These are phyloP conservation scores for Elsinoe perseae DNA, from an alignment of 2,329 filamentous ascomycete species.

Conservation along the genomic window DNA sequence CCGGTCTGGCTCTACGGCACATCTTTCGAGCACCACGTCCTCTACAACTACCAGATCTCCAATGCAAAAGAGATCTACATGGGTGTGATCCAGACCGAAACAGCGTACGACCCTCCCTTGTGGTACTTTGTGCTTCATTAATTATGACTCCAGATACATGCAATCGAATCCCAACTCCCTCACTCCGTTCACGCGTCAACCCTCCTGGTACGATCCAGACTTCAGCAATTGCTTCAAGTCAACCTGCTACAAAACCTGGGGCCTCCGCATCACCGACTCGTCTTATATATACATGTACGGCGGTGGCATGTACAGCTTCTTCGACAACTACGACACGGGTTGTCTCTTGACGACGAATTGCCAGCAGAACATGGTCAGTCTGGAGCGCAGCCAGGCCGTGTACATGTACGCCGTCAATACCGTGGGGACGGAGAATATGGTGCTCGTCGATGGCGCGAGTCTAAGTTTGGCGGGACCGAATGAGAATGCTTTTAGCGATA, in stretches of 20 bases:
- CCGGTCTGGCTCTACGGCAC: constrained; percentile 57
- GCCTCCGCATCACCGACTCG: constrained; percentile 62
- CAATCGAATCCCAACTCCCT: constrained; percentile 72
- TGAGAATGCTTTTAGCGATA: constrained; percentile 23
- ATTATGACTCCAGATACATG: constrained; percentile 45
- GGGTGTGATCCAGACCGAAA: constrained; percentile 80
- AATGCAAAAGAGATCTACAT: constrained; percentile 74
- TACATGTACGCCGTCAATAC: constrained; percentile 23
- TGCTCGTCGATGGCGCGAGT: constrained; percentile 24
- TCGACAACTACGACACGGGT: constrained; percentile 68
- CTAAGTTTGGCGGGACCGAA: constrained; percentile 23
- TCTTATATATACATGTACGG: constrained; percentile 62
- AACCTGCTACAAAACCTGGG: constrained; percentile 66
- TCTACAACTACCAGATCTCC: constrained; percentile 76
- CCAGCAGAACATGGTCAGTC: constrained; percentile 68
- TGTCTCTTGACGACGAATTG: constrained; percentile 62
- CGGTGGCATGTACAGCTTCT: constrained; percentile 73
- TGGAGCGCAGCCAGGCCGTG: constrained; percentile 42
- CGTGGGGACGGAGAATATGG: constrained; percentile 21
- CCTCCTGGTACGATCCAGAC: constrained; percentile 57
- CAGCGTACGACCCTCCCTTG: constrained; percentile 50
- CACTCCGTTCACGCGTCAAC: constrained; percentile 54
- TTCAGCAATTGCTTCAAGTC: constrained; percentile 52
- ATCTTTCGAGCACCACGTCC: constrained; percentile 50
- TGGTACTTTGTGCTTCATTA: constrained; percentile 6